Evolutionary conservation across 1,284 basidiomycete species (phyloP).

Genomic region (Vanrija sp.): DNA sequence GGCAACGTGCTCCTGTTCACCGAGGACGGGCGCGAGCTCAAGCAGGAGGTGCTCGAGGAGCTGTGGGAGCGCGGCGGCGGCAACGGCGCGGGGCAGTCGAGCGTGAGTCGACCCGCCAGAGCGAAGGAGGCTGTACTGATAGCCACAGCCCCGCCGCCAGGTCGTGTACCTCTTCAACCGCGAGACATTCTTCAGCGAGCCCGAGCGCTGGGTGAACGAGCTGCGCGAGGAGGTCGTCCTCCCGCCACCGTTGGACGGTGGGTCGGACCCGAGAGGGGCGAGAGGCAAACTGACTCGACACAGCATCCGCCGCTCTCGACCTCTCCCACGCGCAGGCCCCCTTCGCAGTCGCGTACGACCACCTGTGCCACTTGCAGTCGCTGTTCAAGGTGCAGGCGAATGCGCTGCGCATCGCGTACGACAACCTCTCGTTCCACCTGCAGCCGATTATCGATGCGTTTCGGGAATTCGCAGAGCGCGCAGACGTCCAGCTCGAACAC

Average conservation of each 20-base stretch:
- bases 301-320: constrained; percentile 15
- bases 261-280: constrained; percentile 7
- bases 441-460: constrained; percentile 37
- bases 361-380: constrained; percentile 40
- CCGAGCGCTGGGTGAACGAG: constrained; percentile 35
- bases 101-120: too few species aligned
- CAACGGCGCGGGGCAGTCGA: constrained; percentile 21
- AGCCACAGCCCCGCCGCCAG: constrained; percentile 8
- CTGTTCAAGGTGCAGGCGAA: constrained; percentile 38
- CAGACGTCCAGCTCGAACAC: constrained; percentile 28
- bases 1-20: constrained; percentile 43
- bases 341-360: constrained; percentile 40
- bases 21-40: constrained; percentile 41
- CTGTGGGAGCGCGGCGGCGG: constrained; percentile 39
- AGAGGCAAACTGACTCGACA: neutral
- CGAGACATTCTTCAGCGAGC: constrained; percentile 43
- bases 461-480: constrained; percentile 26
- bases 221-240: constrained; percentile 36
- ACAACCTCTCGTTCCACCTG: constrained; percentile 40
- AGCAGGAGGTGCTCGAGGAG: constrained; percentile 33
- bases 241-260: constrained; percentile 36
- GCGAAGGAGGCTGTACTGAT: neutral
- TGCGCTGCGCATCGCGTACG: constrained; percentile 41
- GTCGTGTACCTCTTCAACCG: constrained; percentile 40
- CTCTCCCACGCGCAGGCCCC: constrained; percentile 29